Conservation (phyloP, 495 filamentous ascomycete species). For the Aspergillus indologenus region DNA sequence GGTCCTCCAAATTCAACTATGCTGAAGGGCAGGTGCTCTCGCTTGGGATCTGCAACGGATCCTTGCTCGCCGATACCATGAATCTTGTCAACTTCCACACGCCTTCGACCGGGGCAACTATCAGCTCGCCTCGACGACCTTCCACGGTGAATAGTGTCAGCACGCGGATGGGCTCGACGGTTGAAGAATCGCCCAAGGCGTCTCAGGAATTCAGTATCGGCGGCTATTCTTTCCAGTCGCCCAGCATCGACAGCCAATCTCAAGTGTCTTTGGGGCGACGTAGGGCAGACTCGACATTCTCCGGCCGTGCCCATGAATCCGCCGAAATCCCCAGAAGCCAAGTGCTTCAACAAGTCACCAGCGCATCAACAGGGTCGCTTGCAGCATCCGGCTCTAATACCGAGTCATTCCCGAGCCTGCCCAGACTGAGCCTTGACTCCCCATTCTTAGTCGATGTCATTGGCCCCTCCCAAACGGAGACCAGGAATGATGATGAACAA, state of each 20-base stretch:
- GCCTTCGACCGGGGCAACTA: slow-evolving; percentile 38
- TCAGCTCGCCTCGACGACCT: slow-evolving; percentile 41
- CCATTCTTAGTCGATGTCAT: slow-evolving; percentile 43
- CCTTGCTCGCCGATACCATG: slow-evolving; percentile 49
- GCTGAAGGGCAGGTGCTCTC: slow-evolving; percentile 47
- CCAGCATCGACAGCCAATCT: slow-evolving; percentile 32
- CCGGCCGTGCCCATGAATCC: slow-evolving; percentile 24
- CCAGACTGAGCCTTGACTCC: slow-evolving; percentile 41
- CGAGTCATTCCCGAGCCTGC: slow-evolving; percentile 39
- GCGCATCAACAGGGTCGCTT: slow-evolving; percentile 11
- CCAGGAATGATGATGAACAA: slow-evolving; percentile 18
- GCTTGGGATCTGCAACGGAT: slow-evolving; percentile 58
- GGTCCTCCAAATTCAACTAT: slow-evolving; percentile 68
- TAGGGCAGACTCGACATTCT: slow-evolving; percentile 34
- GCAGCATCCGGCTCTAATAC: slow-evolving; percentile 19
- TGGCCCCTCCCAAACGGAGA: slow-evolving; percentile 17
- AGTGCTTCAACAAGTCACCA: slow-evolving; percentile 33
- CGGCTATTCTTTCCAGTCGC: slow-evolving; percentile 35
- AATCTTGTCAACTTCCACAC: slow-evolving; percentile 54
- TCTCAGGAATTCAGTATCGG: slow-evolving; percentile 50
- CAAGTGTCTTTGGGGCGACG: slow-evolving; percentile 27
- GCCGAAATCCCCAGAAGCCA: slow-evolving; percentile 27
- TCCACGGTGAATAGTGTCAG: slow-evolving; percentile 44
- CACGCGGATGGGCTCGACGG: slow-evolving; percentile 58
- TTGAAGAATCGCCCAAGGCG: slow-evolving; percentile 59